These are phyloP conservation scores for Coniochaeta hoffmannii DNA, from an alignment of 2,329 filamentous ascomycete genomes.

Conservation along the genomic window DNA sequence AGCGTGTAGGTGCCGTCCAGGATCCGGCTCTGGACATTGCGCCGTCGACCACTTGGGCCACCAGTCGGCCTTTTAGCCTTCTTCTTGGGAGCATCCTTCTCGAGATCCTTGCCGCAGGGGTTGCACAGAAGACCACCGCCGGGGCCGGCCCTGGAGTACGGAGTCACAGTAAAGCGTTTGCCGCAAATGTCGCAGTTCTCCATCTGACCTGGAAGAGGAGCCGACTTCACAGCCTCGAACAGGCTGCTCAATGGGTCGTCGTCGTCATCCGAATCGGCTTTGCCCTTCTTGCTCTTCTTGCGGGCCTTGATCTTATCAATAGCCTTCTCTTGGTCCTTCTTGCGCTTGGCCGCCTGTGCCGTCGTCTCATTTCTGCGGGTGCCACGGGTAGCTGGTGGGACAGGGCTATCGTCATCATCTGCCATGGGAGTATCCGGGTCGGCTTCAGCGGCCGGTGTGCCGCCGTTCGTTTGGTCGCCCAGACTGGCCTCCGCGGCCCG, in stretches of 20 bases:
- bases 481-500: conserved; percentile 25
- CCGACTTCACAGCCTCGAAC: conserved; percentile 35
- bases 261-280: conserved; percentile 38
- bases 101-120: conserved; percentile 69
- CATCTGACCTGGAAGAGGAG: conserved; percentile 71
- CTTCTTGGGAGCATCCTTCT: conserved; percentile 56
- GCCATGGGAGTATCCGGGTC: not conserved
- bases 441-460: conserved; percentile 2
- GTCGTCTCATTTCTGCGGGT: conserved; percentile 15
- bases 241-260: conserved; percentile 43
- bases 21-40: conserved; percentile 75
- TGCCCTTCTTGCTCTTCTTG: conserved; percentile 50
- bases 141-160: conserved; percentile 76
- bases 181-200: conserved; percentile 80
- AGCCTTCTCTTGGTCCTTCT: conserved; percentile 45
- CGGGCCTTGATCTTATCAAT: conserved; percentile 56
- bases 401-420: conserved; percentile 1
- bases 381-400: conserved; percentile 12
- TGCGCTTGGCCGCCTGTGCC: conserved; percentile 35
- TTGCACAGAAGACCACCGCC: conserved; percentile 81
- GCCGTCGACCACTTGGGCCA: conserved; percentile 51
- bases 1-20: conserved; percentile 64
- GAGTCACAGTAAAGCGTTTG: conserved; percentile 87
- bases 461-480: conserved; percentile 14
- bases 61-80: conserved; percentile 48